phyloP scores from a whole-genome alignment of 2,329 filamentous ascomycete genomes.

The Coniochaeta sp. region DNA sequence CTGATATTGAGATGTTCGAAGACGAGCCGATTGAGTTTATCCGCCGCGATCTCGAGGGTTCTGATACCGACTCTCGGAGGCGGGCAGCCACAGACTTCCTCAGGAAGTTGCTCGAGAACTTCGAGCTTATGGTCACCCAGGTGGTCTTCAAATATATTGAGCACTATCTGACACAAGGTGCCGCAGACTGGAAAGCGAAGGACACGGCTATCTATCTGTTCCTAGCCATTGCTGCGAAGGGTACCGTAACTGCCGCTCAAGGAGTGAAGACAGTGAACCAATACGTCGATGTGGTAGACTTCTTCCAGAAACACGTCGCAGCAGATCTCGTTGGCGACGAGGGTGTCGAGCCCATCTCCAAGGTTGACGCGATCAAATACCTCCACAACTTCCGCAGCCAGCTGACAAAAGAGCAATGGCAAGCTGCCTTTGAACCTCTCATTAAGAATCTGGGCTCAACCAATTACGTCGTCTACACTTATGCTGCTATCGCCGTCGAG shows the following conservation, averaged over 20 bases:
- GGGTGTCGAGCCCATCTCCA: conserved; percentile 73
- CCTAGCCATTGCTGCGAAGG: conserved; percentile 88
- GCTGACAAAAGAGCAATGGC: conserved; percentile 87
- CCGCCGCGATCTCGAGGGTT: conserved; percentile 86
- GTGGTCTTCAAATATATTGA: conserved; percentile 85
- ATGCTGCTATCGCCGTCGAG: conserved; percentile 95
- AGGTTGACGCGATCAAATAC: conserved; percentile 97
- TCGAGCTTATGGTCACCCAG: conserved; percentile 74
- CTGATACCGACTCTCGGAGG: conserved; percentile 87
- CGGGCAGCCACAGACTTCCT: conserved; percentile 94
- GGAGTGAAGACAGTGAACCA: conserved; percentile 87
- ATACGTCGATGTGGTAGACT: conserved; percentile 84
- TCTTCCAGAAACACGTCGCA: conserved; percentile 89
- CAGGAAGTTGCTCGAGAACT: conserved; percentile 79
- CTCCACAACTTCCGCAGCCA: conserved; percentile 96
- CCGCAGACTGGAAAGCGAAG: conserved; percentile 90
- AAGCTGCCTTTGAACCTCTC: conserved; percentile 77
- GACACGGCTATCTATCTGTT: conserved; percentile 98
- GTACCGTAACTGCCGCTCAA: conserved; percentile 75
- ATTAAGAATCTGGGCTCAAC: conserved; percentile 84
- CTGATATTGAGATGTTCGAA: conserved; percentile 92
- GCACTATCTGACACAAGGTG: conserved; percentile 75
- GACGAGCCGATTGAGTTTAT: conserved; percentile 99
- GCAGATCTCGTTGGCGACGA: conserved; percentile 71
- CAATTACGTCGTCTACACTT: conserved; percentile 97